A percentile compares a stretch with the other conserved stretches of the same genome.
These are phyloP conservation scores for Hymenoscyphus salicellus DNA, from an alignment of 2,329 filamentous ascomycete genomes.

Conservation along the genomic window DNA sequence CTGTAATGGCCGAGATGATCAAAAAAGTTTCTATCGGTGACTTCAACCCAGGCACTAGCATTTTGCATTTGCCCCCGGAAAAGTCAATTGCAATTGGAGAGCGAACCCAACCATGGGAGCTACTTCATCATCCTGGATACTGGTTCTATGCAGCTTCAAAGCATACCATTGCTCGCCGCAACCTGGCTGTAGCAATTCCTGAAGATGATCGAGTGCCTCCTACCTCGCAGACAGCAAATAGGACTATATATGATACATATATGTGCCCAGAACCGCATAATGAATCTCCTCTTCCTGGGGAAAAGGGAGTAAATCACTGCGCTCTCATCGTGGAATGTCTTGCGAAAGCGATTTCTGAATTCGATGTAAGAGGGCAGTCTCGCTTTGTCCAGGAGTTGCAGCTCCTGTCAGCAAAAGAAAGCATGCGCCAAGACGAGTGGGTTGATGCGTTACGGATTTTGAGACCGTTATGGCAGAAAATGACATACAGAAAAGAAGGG, in stretches of 20 bases:
- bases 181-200: constrained; percentile 54
- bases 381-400: constrained; percentile 53
- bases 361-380: constrained; percentile 51
- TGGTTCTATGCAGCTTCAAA: constrained; percentile 62
- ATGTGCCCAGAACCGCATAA: constrained; percentile 62
- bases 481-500: constrained; percentile 54
- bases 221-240: constrained; percentile 46
- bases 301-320: constrained; percentile 52
- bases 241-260: constrained; percentile 60
- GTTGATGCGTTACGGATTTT: constrained; percentile 53
- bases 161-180: constrained; percentile 53
- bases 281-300: constrained; percentile 52
- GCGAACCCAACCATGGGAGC: constrained; percentile 59
- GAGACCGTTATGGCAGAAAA: constrained; percentile 55
- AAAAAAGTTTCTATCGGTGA: constrained; percentile 52
- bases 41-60: constrained; percentile 44
- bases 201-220: constrained; percentile 57
- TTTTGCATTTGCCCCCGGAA: constrained; percentile 55
- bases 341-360: constrained; percentile 51
- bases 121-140: constrained; percentile 64
- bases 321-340: constrained; percentile 54
- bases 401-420: constrained; percentile 56
- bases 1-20: constrained; percentile 60
- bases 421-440: constrained; percentile 51
- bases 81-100: constrained; percentile 55